phyloP scores from a whole-genome alignment of 768 basidiomycete species.

The Phylloporus arenicola region DNA sequence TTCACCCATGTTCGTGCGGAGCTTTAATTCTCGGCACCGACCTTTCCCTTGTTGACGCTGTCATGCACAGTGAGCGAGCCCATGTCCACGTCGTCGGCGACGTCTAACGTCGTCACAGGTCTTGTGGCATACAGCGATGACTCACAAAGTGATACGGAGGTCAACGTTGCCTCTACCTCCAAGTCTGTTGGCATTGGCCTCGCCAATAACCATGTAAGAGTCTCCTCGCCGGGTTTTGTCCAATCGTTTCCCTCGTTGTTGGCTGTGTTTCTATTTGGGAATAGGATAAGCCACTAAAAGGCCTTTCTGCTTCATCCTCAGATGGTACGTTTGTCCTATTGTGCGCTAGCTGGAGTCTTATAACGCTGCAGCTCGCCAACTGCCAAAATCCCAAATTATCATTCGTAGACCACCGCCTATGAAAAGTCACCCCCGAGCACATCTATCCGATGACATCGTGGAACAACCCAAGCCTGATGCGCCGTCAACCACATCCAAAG shows the following conservation, averaged over 20 bases:
- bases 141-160: slow-evolving; percentile 54
- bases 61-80: slow-evolving; percentile 28
- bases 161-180: slow-evolving; percentile 32
- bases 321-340: slow-evolving; percentile 21
- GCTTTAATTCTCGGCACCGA: slow-evolving; percentile 15
- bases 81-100: neutral
- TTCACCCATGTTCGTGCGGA: slow-evolving; percentile 10
- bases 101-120: slow-evolving; percentile 32
- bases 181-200: slow-evolving; percentile 6
- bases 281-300: slow-evolving; percentile 56
- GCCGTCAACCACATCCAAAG: slow-evolving; percentile 10
- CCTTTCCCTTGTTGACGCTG: slow-evolving; percentile 6
- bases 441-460: slow-evolving; percentile 43
- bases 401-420: slow-evolving; percentile 48
- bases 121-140: slow-evolving; percentile 63
- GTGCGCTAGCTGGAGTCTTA: neutral
- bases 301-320: slow-evolving; percentile 20
- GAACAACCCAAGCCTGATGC: slow-evolving; percentile 7
- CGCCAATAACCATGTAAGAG: slow-evolving; percentile 55
- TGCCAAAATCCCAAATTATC: slow-evolving; percentile 52
- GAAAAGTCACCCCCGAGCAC: slow-evolving; percentile 47
- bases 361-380: slow-evolving; percentile 32
- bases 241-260: slow-evolving; percentile 61
- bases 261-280: slow-evolving; percentile 54
- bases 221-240: slow-evolving; percentile 35